These are phyloP conservation scores for Dioscorea alata DNA, from an alignment of 106 monocot species.

Conservation along the genomic window DNA sequence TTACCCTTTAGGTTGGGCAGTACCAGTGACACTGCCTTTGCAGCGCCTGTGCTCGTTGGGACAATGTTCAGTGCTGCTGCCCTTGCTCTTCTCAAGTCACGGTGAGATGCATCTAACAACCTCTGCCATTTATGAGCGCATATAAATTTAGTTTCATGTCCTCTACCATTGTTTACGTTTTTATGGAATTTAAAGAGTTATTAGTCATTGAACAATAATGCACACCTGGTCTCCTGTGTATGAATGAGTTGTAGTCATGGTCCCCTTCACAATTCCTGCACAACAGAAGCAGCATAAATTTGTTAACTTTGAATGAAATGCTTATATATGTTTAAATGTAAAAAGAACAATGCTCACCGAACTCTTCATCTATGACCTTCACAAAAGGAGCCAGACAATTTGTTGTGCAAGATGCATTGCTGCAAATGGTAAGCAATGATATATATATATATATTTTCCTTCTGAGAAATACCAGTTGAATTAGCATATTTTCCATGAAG, in stretches of 20 bases:
- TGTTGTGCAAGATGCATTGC: conserved; percentile 98
- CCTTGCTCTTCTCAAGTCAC: conserved; percentile 84
- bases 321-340: background rate
- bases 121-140: conserved; percentile 35
- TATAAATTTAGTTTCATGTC: too few species aligned
- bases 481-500: background rate
- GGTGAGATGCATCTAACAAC: conserved; percentile 89
- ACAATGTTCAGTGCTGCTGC: conserved; percentile 97
- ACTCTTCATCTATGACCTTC: conserved; percentile 91
- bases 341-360: conserved; percentile 35
- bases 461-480: background rate
- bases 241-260: conserved; percentile 98
- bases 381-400: conserved; percentile 98
- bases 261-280: conserved; percentile 97
- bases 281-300: background rate
- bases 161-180: too few species aligned
- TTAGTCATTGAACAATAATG: background rate
- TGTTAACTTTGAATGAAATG: background rate
- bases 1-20: conserved; percentile 94
- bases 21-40: conserved; percentile 92
- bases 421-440: conserved; percentile 11
- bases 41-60: conserved; percentile 97
- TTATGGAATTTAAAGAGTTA: too few species aligned
- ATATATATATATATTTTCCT: background rate
- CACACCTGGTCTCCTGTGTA: conserved; percentile 96